These are phyloP conservation scores for Coniochaeta pulveracea DNA, from an alignment of 2,329 filamentous ascomycete genomes.

Conservation along the genomic window DNA sequence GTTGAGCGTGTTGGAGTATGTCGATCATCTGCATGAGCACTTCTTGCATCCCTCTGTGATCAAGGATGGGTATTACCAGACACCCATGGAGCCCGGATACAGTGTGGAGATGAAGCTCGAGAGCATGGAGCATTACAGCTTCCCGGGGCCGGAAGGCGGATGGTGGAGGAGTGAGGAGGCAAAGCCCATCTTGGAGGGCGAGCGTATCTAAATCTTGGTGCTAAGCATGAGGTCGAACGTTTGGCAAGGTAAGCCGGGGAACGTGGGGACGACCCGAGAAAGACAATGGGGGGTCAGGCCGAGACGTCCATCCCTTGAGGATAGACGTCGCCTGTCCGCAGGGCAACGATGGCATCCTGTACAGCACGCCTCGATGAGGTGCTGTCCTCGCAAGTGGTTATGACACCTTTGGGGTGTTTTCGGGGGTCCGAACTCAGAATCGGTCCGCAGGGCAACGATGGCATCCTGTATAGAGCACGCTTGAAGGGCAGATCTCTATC, in stretches of 20 bases:
- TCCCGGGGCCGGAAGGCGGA: conserved; percentile 64
- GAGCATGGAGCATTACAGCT: conserved; percentile 72
- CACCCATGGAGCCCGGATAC: conserved; percentile 73
- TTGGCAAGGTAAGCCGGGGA: background rate
- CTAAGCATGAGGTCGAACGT: too few species aligned
- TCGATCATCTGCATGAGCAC: conserved; percentile 89
- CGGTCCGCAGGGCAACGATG: conserved; percentile 16
- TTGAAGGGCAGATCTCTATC: conserved; percentile 2
- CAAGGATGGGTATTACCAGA: conserved; percentile 78
- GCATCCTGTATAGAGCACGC: conserved; percentile 14
- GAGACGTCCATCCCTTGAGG: background rate
- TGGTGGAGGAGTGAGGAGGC: conserved; percentile 82
- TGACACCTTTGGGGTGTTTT: background rate
- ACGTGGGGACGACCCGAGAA: background rate
- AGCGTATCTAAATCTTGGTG: conserved; percentile 35
- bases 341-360: conserved; percentile 22
- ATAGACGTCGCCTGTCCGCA: conserved; percentile 18
- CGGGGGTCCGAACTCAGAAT: conserved; percentile 10
- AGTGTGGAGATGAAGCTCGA: conserved; percentile 88
- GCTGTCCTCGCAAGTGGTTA: conserved; percentile 9
- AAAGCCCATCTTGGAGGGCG: conserved; percentile 57
- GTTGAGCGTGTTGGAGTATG: conserved; percentile 76
- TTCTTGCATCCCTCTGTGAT: conserved; percentile 75
- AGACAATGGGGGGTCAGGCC: conserved; percentile 6
- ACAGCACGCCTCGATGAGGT: conserved; percentile 7